Conservation (phyloP, 805 yeast genomes). For the Dipodascus albidus region DNA sequence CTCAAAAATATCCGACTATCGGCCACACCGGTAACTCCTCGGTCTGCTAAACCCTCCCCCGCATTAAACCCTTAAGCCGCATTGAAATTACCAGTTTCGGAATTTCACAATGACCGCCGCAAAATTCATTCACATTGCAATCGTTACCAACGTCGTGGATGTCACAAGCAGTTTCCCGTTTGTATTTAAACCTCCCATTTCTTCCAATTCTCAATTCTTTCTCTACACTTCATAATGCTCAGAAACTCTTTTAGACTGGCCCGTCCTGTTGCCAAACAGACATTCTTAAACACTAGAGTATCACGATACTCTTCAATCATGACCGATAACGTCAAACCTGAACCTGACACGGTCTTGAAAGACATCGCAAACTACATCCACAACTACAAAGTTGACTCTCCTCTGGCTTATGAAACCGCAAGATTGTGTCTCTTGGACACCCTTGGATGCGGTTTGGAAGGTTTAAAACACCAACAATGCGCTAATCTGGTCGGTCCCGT, state of each 20-base stretch:
- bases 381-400: conserved; percentile 32
- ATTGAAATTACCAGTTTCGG: no score
- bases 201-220: not conserved
- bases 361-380: conserved; percentile 44
- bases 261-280: not conserved
- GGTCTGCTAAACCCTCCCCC: not conserved
- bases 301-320: conserved; percentile 15
- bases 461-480: conserved; percentile 41
- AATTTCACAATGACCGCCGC: no score
- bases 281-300: not conserved
- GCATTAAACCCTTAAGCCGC: not conserved
- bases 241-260: not conserved
- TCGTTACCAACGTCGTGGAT: no score
- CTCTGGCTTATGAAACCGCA: conserved; percentile 42
- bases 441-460: conserved; percentile 50
- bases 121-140: not conserved
- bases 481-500: conserved; percentile 39
- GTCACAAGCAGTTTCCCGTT: no score
- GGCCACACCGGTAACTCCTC: not conserved
- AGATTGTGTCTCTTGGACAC: conserved; percentile 45
- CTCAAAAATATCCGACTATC: no score
- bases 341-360: conserved; percentile 36
- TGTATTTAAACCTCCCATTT: not conserved
- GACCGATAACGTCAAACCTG: conserved; percentile 40
- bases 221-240: not conserved